Evolutionary conservation across 2,329 filamentous ascomycete species (phyloP).

Genomic region (Diaporthe velutina): DNA sequence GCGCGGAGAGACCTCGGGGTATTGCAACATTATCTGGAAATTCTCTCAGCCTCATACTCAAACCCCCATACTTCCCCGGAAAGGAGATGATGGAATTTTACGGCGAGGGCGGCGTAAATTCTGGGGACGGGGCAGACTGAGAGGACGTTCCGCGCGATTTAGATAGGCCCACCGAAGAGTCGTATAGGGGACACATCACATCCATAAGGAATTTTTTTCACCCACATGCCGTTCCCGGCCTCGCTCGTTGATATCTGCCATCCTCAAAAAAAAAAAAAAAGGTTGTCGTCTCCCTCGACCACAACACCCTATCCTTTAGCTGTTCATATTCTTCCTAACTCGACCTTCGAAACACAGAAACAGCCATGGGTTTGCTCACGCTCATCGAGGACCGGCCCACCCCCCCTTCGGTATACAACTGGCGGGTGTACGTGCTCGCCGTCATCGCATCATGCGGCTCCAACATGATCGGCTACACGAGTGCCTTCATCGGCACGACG

Average conservation of each 20-base stretch:
- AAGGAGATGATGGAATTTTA: not conserved
- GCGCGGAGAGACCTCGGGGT: constrained; percentile 20
- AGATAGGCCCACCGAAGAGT: constrained; percentile 4
- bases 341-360: not conserved
- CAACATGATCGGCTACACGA: constrained; percentile 73
- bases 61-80: constrained; percentile 13
- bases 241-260: not conserved
- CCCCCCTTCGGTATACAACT: constrained; percentile 70
- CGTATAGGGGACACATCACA: constrained; percentile 4
- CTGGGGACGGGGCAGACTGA: not conserved
- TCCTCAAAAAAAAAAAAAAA: not conserved
- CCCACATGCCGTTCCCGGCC: constrained; percentile 10
- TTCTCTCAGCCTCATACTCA: not conserved
- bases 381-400: constrained; percentile 70
- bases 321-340: not conserved
- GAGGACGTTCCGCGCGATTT: not conserved
- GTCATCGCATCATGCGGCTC: constrained; percentile 67
- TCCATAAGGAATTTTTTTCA: not conserved
- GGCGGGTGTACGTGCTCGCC: constrained; percentile 69
- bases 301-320: not conserved
- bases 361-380: constrained; percentile 56
- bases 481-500: constrained; percentile 84
- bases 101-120: not conserved
- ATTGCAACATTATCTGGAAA: not conserved
- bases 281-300: constrained; percentile 9